Evolutionary conservation across 1,284 basidiomycete species (phyloP).

Genomic region (Tremellales sp.): DNA sequence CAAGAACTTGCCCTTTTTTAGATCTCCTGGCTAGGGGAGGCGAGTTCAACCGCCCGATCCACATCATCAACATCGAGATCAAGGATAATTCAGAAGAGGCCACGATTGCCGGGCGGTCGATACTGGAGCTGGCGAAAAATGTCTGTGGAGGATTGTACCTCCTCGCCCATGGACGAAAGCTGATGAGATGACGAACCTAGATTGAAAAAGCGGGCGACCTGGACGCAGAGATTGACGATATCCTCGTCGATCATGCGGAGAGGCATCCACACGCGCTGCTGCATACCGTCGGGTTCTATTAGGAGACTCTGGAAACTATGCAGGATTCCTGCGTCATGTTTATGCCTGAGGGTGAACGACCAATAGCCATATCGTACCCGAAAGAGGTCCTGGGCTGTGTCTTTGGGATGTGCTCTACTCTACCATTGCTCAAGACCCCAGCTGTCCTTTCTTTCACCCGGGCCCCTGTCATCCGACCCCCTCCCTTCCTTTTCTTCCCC

Average conservation of each 20-base stretch:
- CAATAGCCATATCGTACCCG: too few relatives aligned
- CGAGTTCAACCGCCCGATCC: constrained; percentile 88
- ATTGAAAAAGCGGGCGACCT: constrained; percentile 81
- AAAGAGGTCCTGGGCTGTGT: too few relatives aligned
- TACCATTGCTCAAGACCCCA: too few relatives aligned
- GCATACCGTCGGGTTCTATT: constrained; percentile 88
- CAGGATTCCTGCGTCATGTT: too few relatives aligned
- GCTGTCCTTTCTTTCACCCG: too few relatives aligned
- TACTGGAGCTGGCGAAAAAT: constrained; percentile 84
- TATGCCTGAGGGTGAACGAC: too few relatives aligned
- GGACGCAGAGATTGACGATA: constrained; percentile 84
- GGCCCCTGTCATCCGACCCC: too few relatives aligned
- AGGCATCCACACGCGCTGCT: constrained; percentile 88
- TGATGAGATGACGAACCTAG: constrained; percentile 49
- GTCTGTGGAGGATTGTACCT: constrained; percentile 58
- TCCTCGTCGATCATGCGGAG: constrained; percentile 77
- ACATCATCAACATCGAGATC: constrained; percentile 97
- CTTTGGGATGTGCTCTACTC: too few relatives aligned
- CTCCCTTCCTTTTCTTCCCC: too few relatives aligned
- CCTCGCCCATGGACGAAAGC: constrained; percentile 5
- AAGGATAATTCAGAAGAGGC: constrained; percentile 99
- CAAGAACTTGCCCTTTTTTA: constrained; percentile 39
- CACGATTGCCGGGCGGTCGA: constrained; percentile 88
- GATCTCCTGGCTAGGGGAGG: constrained; percentile 85
- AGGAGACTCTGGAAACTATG: too few relatives aligned